Evolutionary conservation across 441 rosid genomes (phyloP).

Genomic region (Oxalis stricta): DNA sequence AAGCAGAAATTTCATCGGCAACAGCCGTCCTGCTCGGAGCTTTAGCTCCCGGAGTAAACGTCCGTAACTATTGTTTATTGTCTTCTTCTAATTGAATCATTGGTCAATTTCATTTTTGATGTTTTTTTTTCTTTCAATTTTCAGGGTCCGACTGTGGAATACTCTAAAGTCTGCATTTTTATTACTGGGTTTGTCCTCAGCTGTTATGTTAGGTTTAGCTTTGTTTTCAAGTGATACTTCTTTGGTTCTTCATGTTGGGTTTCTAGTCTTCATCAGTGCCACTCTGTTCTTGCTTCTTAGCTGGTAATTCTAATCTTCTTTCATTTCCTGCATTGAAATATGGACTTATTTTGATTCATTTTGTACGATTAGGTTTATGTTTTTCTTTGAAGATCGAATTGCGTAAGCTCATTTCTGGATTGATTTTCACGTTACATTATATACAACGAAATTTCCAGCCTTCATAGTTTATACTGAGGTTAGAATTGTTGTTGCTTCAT

Average conservation of each 20-base stretch:
- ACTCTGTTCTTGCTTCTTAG: conserved; percentile 69
- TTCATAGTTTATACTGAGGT: too few relatives aligned
- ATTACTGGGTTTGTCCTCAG: conserved; percentile 51
- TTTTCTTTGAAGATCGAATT: too few relatives aligned
- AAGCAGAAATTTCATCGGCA: conserved; percentile 40
- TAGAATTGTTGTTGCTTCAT: too few relatives aligned
- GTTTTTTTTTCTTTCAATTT: background rate
- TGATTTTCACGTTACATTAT: too few relatives aligned
- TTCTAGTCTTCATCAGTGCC: conserved; percentile 54
- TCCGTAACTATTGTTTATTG: conserved; percentile 22
- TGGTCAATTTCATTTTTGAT: background rate
- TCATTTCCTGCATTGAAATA: too few relatives aligned
- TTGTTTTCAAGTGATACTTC: conserved; percentile 62
- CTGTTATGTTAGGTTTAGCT: conserved; percentile 71
- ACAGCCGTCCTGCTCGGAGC: conserved; percentile 82
- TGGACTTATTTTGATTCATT: too few relatives aligned
- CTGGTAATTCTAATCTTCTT: conserved; percentile 31
- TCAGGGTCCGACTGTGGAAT: conserved; percentile 86
- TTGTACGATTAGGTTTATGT: background rate
- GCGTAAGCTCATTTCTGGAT: too few relatives aligned
- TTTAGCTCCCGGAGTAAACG: conserved; percentile 80
- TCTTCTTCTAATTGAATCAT: background rate
- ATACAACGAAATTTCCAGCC: too few relatives aligned
- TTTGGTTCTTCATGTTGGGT: conserved; percentile 56
- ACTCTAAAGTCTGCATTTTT: conserved; percentile 57